Base-by-base conservation (phyloP, 2,329 filamentous ascomycete genomes). In the Trichoderma sp. region DNA sequence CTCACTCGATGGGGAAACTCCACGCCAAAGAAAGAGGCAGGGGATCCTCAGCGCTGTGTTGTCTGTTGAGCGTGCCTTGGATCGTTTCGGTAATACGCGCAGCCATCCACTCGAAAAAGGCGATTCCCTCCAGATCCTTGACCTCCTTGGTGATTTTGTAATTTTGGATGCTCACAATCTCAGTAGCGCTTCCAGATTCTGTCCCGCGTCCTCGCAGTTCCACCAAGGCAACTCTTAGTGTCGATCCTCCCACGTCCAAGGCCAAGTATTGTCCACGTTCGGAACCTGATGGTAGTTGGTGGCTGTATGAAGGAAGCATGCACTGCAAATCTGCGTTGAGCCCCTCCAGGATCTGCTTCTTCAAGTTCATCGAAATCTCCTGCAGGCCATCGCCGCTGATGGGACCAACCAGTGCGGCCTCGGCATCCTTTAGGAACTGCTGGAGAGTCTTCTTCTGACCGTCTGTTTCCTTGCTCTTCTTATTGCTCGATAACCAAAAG, bases 1-100 rank as follows among this genome's bases (percentile, higher is more conserved):
- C 88, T 78, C 83, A 91, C 89, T 92, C 88, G 58, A 92, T 89
- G 30, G 90, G 90, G 75, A 92, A 92, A 72, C 90, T 92, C 89
- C 90, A 92, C 6, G 90, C 88, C 73, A 92, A 79, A 1, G 89
- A 89, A 81, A 91, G 83, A 9, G 86, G 86, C 66, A 92, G 81
- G 32, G 86, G 84, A 2, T 82, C 79, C 28, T 83, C 81, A 6
- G 79, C 77, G 57, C 75, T 78, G 71, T 81, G 79, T 26, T 78
- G 80, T 3, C 80, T 78, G 58, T 82, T 80, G 26, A 82, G 76
- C 21, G 84, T 85, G 57, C 82, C 81, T 7, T 82, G 80, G 12
- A 92, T 80, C 1, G 88, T 89, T 63, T 90, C 86, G 66, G 82
- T 78, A 75, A 92, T 90, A 74, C 84, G 86, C 56, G 83, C 82